These are phyloP conservation scores for Tylopilus subfusipes DNA, from an alignment of 768 basidiomycete genomes.

Conservation along the genomic window DNA sequence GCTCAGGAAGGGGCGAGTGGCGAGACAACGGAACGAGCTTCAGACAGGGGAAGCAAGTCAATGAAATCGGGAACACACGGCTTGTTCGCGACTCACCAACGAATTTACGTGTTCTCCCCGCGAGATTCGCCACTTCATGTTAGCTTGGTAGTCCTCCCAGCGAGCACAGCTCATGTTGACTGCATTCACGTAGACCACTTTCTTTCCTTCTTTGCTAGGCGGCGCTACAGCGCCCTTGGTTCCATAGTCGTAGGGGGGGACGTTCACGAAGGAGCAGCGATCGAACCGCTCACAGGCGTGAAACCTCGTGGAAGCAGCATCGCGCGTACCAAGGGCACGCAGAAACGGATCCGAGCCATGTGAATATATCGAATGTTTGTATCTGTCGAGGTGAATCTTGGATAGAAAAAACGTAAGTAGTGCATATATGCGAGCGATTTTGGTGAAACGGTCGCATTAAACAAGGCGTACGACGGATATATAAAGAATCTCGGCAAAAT, in stretches of 20 bases:
- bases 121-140: slow-evolving; percentile 40
- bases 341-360: slow-evolving; percentile 59
- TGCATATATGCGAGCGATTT: slow-evolving; percentile 4
- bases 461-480: not conserved
- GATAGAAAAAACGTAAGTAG: slow-evolving; percentile 3
- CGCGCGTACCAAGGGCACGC: slow-evolving; percentile 54
- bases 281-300: slow-evolving; percentile 90
- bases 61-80: not conserved
- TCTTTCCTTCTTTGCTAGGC: slow-evolving; percentile 44
- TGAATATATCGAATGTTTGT: slow-evolving; percentile 71
- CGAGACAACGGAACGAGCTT: slow-evolving; percentile 82
- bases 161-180: slow-evolving; percentile 60
- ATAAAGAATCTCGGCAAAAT: not conserved
- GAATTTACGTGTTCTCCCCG: slow-evolving; percentile 49
- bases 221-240: slow-evolving; percentile 12
- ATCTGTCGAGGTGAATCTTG: slow-evolving; percentile 88
- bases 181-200: slow-evolving; percentile 83
- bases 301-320: slow-evolving; percentile 67
- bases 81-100: slow-evolving; percentile 47
- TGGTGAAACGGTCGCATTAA: not conserved
- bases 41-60: not conserved
- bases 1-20: slow-evolving; percentile 85
- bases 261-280: slow-evolving; percentile 62
- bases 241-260: slow-evolving; percentile 27
- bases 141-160: slow-evolving; percentile 49